Evolutionary conservation across 306 rosid genomes (phyloP).

Genomic region (Vigna nakashimae): DNA sequence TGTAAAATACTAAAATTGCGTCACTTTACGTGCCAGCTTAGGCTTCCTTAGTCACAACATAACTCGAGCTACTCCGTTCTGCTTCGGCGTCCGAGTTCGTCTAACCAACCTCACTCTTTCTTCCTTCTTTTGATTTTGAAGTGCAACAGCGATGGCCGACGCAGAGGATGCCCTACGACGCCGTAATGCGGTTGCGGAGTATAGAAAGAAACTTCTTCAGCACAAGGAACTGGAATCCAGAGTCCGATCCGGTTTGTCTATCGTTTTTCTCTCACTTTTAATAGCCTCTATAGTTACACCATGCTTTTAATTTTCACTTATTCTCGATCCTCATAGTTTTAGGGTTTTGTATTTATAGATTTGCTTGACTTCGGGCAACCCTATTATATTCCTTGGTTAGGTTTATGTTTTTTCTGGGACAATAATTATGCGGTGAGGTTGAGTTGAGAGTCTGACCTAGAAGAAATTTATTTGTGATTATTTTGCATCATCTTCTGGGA

Average conservation of each 20-base stretch:
- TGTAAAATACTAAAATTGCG: neutral
- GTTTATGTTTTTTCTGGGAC: neutral
- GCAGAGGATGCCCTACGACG: conserved; percentile 75
- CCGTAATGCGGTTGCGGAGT: conserved; percentile 67
- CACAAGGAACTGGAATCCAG: conserved; percentile 90
- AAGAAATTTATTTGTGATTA: neutral
- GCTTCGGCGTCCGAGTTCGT: neutral
- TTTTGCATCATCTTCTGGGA: conserved; percentile 10
- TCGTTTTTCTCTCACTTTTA: neutral
- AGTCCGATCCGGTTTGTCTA: conserved; percentile 78
- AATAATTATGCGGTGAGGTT: neutral
- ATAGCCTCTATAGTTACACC: neutral
- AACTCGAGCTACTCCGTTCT: neutral
- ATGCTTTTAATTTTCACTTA: conserved; percentile 1
- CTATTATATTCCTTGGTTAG: conserved; percentile 16
- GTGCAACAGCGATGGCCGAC: conserved; percentile 59
- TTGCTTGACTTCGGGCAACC: neutral
- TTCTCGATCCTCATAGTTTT: conserved; percentile 18
- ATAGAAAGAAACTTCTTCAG: conserved; percentile 84
- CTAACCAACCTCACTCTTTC: neutral
- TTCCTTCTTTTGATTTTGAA: conserved; percentile 8
- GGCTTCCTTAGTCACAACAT: neutral
- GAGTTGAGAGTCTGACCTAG: neutral
- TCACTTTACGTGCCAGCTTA: neutral
- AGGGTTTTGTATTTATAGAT: conserved; percentile 40